phyloP scores from a whole-genome alignment of 2,329 filamentous ascomycete genomes.

The Talaromyces sp. region DNA sequence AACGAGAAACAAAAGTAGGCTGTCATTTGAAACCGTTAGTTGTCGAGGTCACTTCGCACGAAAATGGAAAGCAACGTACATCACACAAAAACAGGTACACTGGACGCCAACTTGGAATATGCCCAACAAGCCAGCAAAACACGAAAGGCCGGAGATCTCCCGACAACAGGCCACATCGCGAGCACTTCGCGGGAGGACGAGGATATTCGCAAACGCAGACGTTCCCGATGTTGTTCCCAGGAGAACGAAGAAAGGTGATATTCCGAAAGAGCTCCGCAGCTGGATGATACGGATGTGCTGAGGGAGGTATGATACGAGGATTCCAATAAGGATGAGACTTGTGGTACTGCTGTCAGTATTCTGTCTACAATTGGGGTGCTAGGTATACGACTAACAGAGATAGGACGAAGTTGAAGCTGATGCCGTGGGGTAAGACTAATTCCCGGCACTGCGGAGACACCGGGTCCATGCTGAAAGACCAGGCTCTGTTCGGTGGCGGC shows the following conservation, averaged over 20 bases:
- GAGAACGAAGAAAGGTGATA: conserved; percentile 91
- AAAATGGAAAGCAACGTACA: conserved; percentile 51
- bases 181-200: conserved; percentile 77
- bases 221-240: conserved; percentile 89
- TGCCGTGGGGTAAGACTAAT: conserved; percentile 46
- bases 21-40: conserved; percentile 31
- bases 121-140: conserved; percentile 76
- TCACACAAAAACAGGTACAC: conserved; percentile 85
- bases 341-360: not conserved
- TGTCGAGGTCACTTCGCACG: not conserved
- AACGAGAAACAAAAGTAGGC: conserved; percentile 85
- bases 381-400: conserved; percentile 44
- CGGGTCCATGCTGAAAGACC: conserved; percentile 17
- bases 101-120: conserved; percentile 88
- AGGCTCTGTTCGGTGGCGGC: not conserved
- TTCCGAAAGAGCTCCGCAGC: conserved; percentile 81
- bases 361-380: not conserved
- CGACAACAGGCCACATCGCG: conserved; percentile 81
- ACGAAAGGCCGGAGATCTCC: conserved; percentile 74
- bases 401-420: conserved; percentile 49
- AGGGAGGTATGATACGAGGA: conserved; percentile 87
- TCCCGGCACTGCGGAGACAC: conserved; percentile 41
- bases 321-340: conserved; percentile 74
- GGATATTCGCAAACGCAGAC: conserved; percentile 85
- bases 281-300: conserved; percentile 90